These are phyloP conservation scores for Flaveria ramosissima DNA, from an alignment of 129 eudicot species.

Conservation along the genomic window DNA sequence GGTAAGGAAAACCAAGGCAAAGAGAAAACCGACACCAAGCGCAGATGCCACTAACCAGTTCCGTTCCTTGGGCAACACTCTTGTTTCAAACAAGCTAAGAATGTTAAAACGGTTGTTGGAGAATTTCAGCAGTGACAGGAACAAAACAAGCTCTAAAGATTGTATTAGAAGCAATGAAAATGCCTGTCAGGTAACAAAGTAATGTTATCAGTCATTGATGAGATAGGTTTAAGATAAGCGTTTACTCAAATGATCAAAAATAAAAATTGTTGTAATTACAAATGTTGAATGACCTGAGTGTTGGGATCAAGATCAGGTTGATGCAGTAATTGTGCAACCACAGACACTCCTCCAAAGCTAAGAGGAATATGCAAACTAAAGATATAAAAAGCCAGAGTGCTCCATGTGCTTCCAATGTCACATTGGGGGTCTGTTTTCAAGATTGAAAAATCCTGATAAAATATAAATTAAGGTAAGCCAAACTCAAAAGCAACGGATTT, in stretches of 20 bases:
- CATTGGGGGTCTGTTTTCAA: constrained; percentile 49
- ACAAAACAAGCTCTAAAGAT: constrained; percentile 58
- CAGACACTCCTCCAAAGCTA: constrained; percentile 83
- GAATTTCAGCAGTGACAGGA: constrained; percentile 45
- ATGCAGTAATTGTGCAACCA: constrained; percentile 53
- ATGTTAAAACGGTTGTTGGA: constrained; percentile 48
- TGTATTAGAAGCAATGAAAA: constrained; percentile 55
- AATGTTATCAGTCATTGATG: neutral
- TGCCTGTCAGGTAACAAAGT: constrained; percentile 38
- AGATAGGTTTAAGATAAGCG: neutral
- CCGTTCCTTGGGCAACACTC: constrained; percentile 48
- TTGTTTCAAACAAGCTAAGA: constrained; percentile 45
- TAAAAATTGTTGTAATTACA: neutral
- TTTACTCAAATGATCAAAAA: neutral
- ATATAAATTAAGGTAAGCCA: too few relatives aligned
- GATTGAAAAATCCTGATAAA: constrained; percentile 63
- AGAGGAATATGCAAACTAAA: constrained; percentile 81
- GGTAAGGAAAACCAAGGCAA: constrained; percentile 52
- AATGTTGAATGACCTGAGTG: too few relatives aligned
- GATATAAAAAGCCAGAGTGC: constrained; percentile 69
- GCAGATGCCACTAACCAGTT: constrained; percentile 72
- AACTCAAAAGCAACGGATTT: too few relatives aligned
- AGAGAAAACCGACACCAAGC: constrained; percentile 65
- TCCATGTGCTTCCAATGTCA: constrained; percentile 64
- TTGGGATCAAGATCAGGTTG: constrained; percentile 61